Base-by-base conservation (phyloP, 306 rosid genomes). In the Acmispon strigosus region DNA sequence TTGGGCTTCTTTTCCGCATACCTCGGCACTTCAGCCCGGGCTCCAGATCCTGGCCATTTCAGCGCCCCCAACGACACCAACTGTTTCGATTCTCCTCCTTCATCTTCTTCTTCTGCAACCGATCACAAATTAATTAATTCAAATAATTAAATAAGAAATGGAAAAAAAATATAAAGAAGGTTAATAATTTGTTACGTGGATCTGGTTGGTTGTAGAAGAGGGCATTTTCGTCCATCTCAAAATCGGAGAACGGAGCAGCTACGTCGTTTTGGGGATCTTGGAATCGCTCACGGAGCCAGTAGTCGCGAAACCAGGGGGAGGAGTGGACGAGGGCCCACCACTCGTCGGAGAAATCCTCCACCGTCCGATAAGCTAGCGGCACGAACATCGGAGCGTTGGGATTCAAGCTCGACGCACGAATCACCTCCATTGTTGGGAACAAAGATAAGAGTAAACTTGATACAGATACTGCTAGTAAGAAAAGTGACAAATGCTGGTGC, bases 301-400 rank as follows among this genome's bases (percentile, higher is more conserved):
- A 93, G 62, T 88, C 92, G 3, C 88, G 98, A 65, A 93, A 93
- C 90, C 87, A 93, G 3, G 94, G 94, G 1, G 97, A 84, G 19
- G 96, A 82, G 0, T 82, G 90, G 3, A 93, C 88, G 1, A 90
- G 84, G 54, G 55, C 45, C 97, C 96, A 93, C 98, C 98, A 93
- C 3, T 93, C 71, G 5, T 83, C 82, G n/a, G 98, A 93, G 88
- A 93, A 93, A 70, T 93, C 98, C 56, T 90, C 98, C 27, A 93
- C 97, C 74, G 82, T 70, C 20, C 90, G 91, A 67, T 85, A 93
- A 0, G 94, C 89, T 14, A 82, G 27, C 0, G 98, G 97, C 0
- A 89, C 96, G 77, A 89, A 92, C 90, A 87, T 64, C 10, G 96
- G 96, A 73, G 97, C 97, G 81, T 92, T 83, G 14, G 97, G 97